phyloP scores from a whole-genome alignment of 2,329 filamentous ascomycete species.

The Beauveria australis region DNA sequence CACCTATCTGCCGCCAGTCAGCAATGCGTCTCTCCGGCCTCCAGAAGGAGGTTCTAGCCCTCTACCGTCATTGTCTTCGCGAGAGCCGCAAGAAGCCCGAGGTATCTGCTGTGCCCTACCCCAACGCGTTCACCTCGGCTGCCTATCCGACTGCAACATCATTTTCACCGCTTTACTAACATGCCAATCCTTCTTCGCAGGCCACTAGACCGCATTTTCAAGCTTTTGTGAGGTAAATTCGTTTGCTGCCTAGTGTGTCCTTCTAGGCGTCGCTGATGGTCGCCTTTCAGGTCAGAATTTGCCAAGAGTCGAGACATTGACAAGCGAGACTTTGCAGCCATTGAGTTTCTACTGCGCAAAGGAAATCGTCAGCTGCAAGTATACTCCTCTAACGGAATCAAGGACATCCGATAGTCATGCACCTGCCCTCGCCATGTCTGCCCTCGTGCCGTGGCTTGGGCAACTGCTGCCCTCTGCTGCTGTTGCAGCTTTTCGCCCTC shows the following conservation, averaged over 20 bases:
- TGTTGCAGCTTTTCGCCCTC: neutral
- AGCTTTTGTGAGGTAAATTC: constrained; percentile 51
- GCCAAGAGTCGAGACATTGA: constrained; percentile 58
- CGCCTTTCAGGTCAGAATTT: constrained; percentile 59
- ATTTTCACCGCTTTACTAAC: constrained; percentile 4
- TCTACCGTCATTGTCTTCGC: constrained; percentile 81
- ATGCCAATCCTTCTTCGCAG: constrained; percentile 28
- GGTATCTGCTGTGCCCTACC: constrained; percentile 34
- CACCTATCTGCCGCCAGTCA: neutral
- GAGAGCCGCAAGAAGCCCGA: constrained; percentile 72
- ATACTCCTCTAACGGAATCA: constrained; percentile 73
- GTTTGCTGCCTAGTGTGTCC: neutral
- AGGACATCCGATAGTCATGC: constrained; percentile 50
- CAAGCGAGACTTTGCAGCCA: constrained; percentile 77
- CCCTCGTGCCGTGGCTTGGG: neutral
- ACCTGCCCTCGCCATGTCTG: neutral
- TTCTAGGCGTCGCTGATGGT: neutral
- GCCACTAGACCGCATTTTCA: constrained; percentile 53
- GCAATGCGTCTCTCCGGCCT: constrained; percentile 62
- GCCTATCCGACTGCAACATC: neutral
- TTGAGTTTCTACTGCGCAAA: constrained; percentile 79
- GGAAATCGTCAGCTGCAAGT: constrained; percentile 74
- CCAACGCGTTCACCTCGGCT: neutral
- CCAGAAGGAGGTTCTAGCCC: constrained; percentile 77
- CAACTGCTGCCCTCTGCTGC: constrained; percentile 2